A percentile compares a stretch with the other conserved stretches of the same genome.
Evolutionary conservation across 306 rosid genomes (phyloP).

Genomic region (Sesbania bispinosa): DNA sequence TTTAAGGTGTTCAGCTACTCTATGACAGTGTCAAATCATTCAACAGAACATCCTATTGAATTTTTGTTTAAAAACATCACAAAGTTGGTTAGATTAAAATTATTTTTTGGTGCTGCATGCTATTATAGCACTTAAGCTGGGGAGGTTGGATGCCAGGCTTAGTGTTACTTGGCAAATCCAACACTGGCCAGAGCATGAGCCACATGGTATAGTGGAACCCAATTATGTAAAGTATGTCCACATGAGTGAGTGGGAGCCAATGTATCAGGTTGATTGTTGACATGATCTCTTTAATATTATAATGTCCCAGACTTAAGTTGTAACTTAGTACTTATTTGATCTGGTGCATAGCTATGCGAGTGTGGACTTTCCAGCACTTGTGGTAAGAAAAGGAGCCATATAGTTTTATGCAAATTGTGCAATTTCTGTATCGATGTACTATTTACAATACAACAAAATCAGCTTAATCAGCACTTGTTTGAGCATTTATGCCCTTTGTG

Average conservation of each 20-base stretch:
- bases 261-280: neutral
- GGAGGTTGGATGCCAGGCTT: slow-evolving; percentile 6
- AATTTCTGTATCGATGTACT: neutral
- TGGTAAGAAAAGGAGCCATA: neutral
- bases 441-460: neutral
- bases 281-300: neutral
- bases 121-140: neutral
- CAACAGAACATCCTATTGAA: neutral
- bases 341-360: neutral
- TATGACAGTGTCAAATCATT: neutral
- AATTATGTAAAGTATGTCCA: neutral
- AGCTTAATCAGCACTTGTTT: neutral
- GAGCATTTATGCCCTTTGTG: neutral
- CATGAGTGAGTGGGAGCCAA: neutral
- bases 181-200: slow-evolving; percentile 6
- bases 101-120: neutral
- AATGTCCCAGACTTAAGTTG: slow-evolving; percentile 4
- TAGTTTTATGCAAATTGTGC: slow-evolving; percentile 7
- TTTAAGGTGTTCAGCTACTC: neutral
- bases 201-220: neutral
- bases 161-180: slow-evolving; percentile 7
- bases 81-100: neutral
- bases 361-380: neutral
- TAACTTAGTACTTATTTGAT: slow-evolving; percentile 2
- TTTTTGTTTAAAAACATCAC: neutral